Percentiles rank a stretch among this genome's conserved stretches.
Conservation (phyloP, 257 asterid genomes). For the Solanum clarkiae region DNA sequence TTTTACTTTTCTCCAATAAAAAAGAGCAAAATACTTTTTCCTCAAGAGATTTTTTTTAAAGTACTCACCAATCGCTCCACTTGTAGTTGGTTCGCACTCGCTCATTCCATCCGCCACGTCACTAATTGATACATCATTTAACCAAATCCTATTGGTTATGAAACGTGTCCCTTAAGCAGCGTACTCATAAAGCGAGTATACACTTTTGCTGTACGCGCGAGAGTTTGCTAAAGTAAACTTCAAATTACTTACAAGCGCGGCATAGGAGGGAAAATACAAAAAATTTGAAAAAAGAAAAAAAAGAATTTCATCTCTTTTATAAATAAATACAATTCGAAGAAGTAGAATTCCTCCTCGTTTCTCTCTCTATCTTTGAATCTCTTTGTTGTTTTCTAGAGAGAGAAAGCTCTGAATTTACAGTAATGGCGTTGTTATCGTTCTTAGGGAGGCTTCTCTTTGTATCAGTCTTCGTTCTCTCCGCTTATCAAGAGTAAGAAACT, state of each 20-base stretch:
- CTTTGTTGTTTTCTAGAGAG: slow-evolving; percentile 2
- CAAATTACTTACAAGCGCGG: background rate
- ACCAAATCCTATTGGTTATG: background rate
- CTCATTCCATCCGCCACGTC: background rate
- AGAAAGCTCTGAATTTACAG: background rate
- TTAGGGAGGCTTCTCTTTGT: slow-evolving; percentile 81
- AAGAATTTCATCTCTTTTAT: too few species aligned
- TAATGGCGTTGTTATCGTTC: slow-evolving; percentile 73
- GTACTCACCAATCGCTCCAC: background rate
- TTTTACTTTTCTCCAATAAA: background rate
- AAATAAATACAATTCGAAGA: background rate
- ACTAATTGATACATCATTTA: background rate
- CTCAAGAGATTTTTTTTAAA: background rate
- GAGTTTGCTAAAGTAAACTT: background rate
- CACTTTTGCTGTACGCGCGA: background rate
- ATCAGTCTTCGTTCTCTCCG: slow-evolving; percentile 82
- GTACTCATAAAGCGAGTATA: background rate
- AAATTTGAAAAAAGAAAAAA: background rate
- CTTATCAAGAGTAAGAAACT: slow-evolving; percentile 75
- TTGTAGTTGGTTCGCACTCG: background rate
- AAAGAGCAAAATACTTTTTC: background rate
- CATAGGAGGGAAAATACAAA: background rate
- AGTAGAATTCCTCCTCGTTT: background rate
- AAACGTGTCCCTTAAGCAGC: background rate
- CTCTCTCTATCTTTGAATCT: slow-evolving; percentile 16